These are phyloP conservation scores for Plectosphaerella plurivora DNA, from an alignment of 2,329 filamentous ascomycete genomes.

Conservation along the genomic window DNA sequence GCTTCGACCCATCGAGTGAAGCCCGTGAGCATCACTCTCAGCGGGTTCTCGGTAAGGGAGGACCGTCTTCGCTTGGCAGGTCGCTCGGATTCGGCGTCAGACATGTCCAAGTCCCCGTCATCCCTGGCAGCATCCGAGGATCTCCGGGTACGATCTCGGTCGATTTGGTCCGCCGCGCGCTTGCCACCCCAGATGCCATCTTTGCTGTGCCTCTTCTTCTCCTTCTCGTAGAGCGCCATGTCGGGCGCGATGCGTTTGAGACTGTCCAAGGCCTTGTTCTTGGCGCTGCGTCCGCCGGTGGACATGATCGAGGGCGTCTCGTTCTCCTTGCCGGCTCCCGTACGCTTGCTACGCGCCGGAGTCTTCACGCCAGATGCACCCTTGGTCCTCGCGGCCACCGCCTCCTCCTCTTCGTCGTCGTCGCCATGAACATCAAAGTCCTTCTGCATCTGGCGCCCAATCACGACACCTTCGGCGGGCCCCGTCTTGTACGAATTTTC, in stretches of 20 bases:
- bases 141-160: conserved; percentile 29
- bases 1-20: conserved; percentile 79
- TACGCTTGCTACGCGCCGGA: conserved; percentile 45
- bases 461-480: conserved; percentile 41
- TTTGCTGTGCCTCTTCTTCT: conserved; percentile 69
- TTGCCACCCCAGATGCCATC: conserved; percentile 58
- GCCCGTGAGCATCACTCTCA: conserved; percentile 77
- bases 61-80: conserved; percentile 61
- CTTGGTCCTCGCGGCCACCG: conserved; percentile 17
- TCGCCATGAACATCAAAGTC: conserved; percentile 41
- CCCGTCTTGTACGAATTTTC: conserved; percentile 45
- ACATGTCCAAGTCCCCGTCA: conserved; percentile 28
- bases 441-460: conserved; percentile 31
- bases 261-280: conserved; percentile 73
- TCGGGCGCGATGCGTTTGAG: conserved; percentile 77
- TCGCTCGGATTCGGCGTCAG: conserved; percentile 42
- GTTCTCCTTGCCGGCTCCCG: conserved; percentile 72
- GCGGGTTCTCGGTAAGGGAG: conserved; percentile 59
- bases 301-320: conserved; percentile 66
- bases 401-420: conserved; percentile 26
- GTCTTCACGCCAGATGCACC: conserved; percentile 27
- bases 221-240: conserved; percentile 87
- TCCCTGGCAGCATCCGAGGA: neutral
- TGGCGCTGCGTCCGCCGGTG: conserved; percentile 79
- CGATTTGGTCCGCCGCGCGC: conserved; percentile 53